Conservation (phyloP, 2,329 filamentous ascomycete species). For the Acrocalymma vagum region DNA sequence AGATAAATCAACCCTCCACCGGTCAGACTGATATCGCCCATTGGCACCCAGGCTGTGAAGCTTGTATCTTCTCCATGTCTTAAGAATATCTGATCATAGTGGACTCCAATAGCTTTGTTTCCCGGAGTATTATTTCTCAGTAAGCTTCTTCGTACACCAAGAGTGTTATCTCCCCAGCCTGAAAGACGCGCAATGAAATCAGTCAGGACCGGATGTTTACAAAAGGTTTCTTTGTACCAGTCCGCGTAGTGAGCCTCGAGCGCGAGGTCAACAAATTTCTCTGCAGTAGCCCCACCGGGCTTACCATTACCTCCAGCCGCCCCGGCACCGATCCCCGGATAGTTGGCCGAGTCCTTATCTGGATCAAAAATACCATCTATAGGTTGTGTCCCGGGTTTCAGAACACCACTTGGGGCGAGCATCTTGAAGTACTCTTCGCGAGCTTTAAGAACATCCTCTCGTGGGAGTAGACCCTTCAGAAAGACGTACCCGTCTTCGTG, state of each 20-base stretch:
- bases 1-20: slow-evolving; percentile 69
- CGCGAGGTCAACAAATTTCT: slow-evolving; percentile 59
- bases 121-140: slow-evolving; percentile 66
- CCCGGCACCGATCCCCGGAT: slow-evolving; percentile 64
- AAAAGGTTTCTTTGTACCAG: slow-evolving; percentile 61
- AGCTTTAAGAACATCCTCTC: slow-evolving; percentile 60
- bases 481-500: slow-evolving; percentile 64
- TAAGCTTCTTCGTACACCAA: slow-evolving; percentile 58
- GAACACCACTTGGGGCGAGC: slow-evolving; percentile 63
- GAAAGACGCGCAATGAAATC: slow-evolving; percentile 62
- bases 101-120: slow-evolving; percentile 66
- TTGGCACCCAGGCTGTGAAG: slow-evolving; percentile 66
- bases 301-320: slow-evolving; percentile 54
- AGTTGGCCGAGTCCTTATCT: slow-evolving; percentile 52
- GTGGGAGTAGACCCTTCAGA: slow-evolving; percentile 63
- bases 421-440: slow-evolving; percentile 63
- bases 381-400: slow-evolving; percentile 61
- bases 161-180: slow-evolving; percentile 61
- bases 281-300: slow-evolving; percentile 52
- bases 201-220: slow-evolving; percentile 60
- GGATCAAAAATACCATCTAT: slow-evolving; percentile 64
- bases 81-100: slow-evolving; percentile 69
- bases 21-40: slow-evolving; percentile 62
- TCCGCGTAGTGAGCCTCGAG: slow-evolving; percentile 60
- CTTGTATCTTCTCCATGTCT: slow-evolving; percentile 63